Evolutionary conservation across 2,329 filamentous ascomycete species (phyloP), one percentile per base, ranked within the genome.

Genomic region (Whalleya microplaca): DNA sequence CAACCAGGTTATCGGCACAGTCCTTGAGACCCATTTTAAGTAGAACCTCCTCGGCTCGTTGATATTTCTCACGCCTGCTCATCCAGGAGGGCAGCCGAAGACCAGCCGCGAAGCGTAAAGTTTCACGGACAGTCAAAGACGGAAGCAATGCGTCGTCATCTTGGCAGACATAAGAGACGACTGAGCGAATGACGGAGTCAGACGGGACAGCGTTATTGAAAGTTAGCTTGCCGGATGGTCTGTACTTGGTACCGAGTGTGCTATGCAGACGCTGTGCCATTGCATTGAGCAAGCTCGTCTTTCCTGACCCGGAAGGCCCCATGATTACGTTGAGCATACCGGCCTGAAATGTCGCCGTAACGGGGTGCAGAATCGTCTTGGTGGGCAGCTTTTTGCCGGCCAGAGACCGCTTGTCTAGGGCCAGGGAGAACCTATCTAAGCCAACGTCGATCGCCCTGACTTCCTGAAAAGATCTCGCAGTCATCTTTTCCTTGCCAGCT

Each of bases 1-100:
- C 90, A 8, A 93, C 82, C 0, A 92, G 71, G 51, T 89, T 91
- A 66, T 92, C 84, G 1, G 89, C 90, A 61, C 89, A 92, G 62
- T 92, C 89, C 65, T 91, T 91, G 3, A 92, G 73, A 0, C 90
- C 90, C 82, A 92, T 86, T 68, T 91, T 91, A 16, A 89, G 70
- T 2, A 93, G 73, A 0, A 92, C 84, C 16, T 90, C 86, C 64
- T 92, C 89, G 0, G 89, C 89, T 1, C 86, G 81, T 18, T 80
- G 79, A 55, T 81, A 72, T 72, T 92, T 92, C 62, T 92, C 85
- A 2, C 81, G 78, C 43, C 79, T 85, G 20, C 81, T 84, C 87
- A 92, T 89, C 75, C 85, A 90, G 0, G 81, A 80, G 0, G 89
- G 89, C 2, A 92, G 78, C 5, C 90, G 82, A 14, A 93, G 77